Conservation (phyloP, 805 yeast genomes). For the Torulaspora maleeae region DNA sequence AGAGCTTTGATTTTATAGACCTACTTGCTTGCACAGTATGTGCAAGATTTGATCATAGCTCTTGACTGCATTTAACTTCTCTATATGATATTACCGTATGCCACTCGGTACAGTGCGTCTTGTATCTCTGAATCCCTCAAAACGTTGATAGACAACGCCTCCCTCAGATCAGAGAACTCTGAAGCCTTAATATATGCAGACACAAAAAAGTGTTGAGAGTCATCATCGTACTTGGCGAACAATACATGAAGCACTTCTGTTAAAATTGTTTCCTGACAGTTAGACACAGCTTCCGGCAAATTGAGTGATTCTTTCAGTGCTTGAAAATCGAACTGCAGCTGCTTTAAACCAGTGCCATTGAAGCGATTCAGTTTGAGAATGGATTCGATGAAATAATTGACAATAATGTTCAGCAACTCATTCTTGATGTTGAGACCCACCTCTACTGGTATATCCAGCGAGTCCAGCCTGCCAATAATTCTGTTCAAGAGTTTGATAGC, state of each 20-base stretch:
- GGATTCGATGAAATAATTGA: conserved; percentile 35
- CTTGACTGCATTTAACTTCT: not conserved
- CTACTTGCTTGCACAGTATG: not conserved
- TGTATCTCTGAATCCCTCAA: conserved; percentile 35
- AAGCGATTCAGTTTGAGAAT: conserved; percentile 39
- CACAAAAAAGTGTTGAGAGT: conserved; percentile 14
- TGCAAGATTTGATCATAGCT: too few species aligned
- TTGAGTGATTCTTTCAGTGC: conserved; percentile 29
- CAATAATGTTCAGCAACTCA: conserved; percentile 25
- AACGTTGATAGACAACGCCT: conserved; percentile 15
- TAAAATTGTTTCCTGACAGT: conserved; percentile 22
- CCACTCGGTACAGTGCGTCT: conserved; percentile 37
- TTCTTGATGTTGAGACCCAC: conserved; percentile 24
- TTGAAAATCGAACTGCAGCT: conserved; percentile 33
- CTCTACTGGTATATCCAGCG: conserved; percentile 15
- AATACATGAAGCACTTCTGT: conserved; percentile 29
- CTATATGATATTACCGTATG: conserved; percentile 25
- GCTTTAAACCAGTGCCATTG: conserved; percentile 33
- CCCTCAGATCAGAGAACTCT: conserved; percentile 28
- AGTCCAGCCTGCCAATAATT: conserved; percentile 18
- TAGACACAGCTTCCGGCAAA: conserved; percentile 17
- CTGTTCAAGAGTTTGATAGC: conserved; percentile 22
- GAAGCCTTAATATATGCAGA: conserved; percentile 32
- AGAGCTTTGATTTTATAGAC: not conserved
- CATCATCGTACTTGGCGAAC: conserved; percentile 28